These are phyloP conservation scores for Protea cynaroides DNA, from an alignment of 164 flowering plant species.

Conservation along the genomic window DNA sequence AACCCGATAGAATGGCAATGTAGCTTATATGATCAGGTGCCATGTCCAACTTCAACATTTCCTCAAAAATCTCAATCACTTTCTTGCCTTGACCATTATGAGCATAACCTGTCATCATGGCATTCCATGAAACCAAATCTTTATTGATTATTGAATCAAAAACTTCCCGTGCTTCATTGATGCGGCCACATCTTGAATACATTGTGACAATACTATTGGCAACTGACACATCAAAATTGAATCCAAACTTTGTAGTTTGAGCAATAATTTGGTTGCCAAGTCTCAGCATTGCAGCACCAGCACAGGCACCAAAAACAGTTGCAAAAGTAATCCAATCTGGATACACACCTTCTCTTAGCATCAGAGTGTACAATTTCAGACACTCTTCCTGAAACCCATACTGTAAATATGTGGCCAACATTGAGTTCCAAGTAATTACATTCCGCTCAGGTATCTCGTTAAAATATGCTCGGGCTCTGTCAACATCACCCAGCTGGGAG, in stretches of 20 bases:
- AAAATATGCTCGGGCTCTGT: slow-evolving; percentile 28
- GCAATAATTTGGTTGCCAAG: slow-evolving; percentile 40
- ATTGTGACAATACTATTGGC: slow-evolving; percentile 36
- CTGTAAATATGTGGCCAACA: slow-evolving; percentile 39
- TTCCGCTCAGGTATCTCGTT: slow-evolving; percentile 37
- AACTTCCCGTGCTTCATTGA: slow-evolving; percentile 29
- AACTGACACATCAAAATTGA: slow-evolving; percentile 30
- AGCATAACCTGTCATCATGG: slow-evolving; percentile 46
- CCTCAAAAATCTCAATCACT: slow-evolving; percentile 32
- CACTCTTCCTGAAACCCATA: slow-evolving; percentile 39
- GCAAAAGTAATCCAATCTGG: slow-evolving; percentile 43
- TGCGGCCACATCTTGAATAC: slow-evolving; percentile 44
- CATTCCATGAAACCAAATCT: slow-evolving; percentile 50
- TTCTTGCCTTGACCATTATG: slow-evolving; percentile 40
- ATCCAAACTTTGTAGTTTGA: slow-evolving; percentile 32
- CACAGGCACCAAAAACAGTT: slow-evolving; percentile 35
- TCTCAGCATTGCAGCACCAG: slow-evolving; percentile 25
- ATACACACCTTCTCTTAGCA: slow-evolving; percentile 27
- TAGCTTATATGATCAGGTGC: slow-evolving; percentile 43
- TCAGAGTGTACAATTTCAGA: slow-evolving; percentile 26
- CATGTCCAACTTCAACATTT: slow-evolving; percentile 27
- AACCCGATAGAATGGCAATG: slow-evolving; percentile 37
- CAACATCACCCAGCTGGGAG: slow-evolving; percentile 32
- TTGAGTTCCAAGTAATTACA: slow-evolving; percentile 44
- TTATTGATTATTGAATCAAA: slow-evolving; percentile 28